phyloP scores from a whole-genome alignment of 2,329 filamentous ascomycete genomes.

The Atkinsonella texensis region DNA sequence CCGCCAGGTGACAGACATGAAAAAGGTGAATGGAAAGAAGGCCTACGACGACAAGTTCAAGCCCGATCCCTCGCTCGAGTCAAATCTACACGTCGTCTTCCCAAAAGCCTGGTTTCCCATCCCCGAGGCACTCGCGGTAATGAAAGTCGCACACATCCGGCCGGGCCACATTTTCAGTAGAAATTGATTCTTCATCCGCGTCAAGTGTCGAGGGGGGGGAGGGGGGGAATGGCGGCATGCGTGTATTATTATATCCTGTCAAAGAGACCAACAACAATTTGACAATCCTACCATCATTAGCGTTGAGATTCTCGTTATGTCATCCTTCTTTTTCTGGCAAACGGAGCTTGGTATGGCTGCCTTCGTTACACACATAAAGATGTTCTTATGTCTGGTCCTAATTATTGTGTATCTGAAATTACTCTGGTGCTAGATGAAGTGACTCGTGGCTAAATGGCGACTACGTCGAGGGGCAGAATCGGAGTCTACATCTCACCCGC shows the following conservation, averaged over 20 bases:
- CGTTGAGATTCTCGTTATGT: background rate
- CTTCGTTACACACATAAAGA: background rate
- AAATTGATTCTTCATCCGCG: background rate
- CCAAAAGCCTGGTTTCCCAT: slow-evolving; percentile 8
- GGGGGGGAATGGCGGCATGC: background rate
- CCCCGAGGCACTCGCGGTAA: slow-evolving; percentile 9
- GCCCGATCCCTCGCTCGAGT: slow-evolving; percentile 9
- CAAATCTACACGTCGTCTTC: slow-evolving; percentile 11
- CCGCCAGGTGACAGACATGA: slow-evolving; percentile 1
- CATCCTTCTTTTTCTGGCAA: background rate
- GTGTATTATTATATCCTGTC: background rate
- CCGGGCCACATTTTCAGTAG: slow-evolving; percentile 5
- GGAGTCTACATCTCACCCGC: too few relatives aligned
- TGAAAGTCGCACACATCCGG: slow-evolving; percentile 10
- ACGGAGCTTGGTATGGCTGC: background rate
- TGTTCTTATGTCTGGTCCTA: too few relatives aligned
- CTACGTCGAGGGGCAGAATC: too few relatives aligned
- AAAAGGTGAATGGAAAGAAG: slow-evolving; percentile 9
- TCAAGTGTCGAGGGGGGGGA: background rate
- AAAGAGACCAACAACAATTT: background rate
- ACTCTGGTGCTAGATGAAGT: too few relatives aligned
- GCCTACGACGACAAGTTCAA: slow-evolving; percentile 12
- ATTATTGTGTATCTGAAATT: slow-evolving; percentile 9
- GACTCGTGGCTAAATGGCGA: too few relatives aligned
- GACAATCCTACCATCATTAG: background rate